Evolutionary conservation across 371 early-diverging fungal species (phyloP).

Genomic region (Zancudomyces culisetae): DNA sequence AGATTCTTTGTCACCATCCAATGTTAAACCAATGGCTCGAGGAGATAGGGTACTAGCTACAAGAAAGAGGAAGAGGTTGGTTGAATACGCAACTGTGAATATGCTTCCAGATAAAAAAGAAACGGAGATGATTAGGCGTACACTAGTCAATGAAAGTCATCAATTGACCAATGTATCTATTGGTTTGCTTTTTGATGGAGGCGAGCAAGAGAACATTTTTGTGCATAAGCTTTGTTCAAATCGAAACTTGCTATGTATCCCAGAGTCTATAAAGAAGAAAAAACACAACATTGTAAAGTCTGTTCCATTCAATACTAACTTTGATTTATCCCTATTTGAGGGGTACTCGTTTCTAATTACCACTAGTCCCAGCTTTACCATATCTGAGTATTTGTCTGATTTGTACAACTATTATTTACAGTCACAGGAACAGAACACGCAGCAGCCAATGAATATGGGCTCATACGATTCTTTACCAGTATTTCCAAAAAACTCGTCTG

Average conservation of each 20-base stretch:
- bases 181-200: background rate
- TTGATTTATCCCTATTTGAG: background rate
- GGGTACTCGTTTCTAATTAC: background rate
- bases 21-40: background rate
- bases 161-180: background rate
- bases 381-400: background rate
- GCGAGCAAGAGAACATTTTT: background rate
- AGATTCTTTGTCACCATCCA: background rate
- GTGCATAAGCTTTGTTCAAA: background rate
- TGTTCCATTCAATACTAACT: background rate
- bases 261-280: background rate
- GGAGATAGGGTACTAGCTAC: slow-evolving; percentile 2
- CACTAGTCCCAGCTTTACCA: background rate
- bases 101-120: background rate
- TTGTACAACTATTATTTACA: background rate
- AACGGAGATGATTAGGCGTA: background rate
- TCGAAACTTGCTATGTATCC: background rate
- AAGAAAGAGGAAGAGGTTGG: background rate
- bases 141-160: background rate
- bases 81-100: background rate
- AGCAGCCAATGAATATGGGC: background rate
- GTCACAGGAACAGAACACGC: background rate
- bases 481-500: background rate
- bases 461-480: background rate
- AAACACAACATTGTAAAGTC: background rate